phyloP scores from a whole-genome alignment of 306 rosid species.

The Arachis stenosperma region DNA sequence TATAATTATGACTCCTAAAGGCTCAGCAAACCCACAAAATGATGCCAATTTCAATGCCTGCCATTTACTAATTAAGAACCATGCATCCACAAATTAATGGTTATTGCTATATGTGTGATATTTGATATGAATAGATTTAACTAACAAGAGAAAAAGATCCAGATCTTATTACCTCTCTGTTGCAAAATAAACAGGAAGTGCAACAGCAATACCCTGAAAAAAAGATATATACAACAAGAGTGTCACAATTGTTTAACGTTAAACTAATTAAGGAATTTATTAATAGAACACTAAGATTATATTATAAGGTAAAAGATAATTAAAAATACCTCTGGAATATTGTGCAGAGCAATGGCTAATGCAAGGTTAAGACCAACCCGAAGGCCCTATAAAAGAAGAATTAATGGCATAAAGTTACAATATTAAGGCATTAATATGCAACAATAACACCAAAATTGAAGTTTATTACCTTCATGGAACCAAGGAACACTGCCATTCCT shows the following conservation, averaged over 20 bases:
- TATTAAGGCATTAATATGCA: constrained; percentile 9
- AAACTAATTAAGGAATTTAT: neutral
- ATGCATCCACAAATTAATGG: constrained; percentile 28
- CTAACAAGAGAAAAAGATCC: no score
- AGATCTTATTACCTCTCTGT: constrained; percentile 59
- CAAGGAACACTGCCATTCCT: constrained; percentile 99
- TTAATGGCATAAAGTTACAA: constrained; percentile 29
- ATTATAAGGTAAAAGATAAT: constrained; percentile 12
- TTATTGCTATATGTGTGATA: constrained; percentile 19
- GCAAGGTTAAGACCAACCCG: constrained; percentile 92
- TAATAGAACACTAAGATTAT: neutral
- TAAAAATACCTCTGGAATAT: constrained; percentile 81
- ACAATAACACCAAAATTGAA: neutral
- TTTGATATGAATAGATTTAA: no score
- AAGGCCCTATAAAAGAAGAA: constrained; percentile 62
- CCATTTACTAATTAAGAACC: constrained; percentile 68
- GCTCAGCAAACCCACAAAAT: constrained; percentile 94
- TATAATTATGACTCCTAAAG: constrained; percentile 83
- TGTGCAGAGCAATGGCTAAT: constrained; percentile 87
- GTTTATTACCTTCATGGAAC: constrained; percentile 81
- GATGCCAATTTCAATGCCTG: constrained; percentile 97
- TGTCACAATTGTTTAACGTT: constrained; percentile 6
- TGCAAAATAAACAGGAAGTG: constrained; percentile 90
- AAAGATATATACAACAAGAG: neutral
- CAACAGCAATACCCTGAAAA: constrained; percentile 82